Conservation (phyloP, 2,329 filamentous ascomycete species). For the Dothidotthia symphoricarpi region DNA sequence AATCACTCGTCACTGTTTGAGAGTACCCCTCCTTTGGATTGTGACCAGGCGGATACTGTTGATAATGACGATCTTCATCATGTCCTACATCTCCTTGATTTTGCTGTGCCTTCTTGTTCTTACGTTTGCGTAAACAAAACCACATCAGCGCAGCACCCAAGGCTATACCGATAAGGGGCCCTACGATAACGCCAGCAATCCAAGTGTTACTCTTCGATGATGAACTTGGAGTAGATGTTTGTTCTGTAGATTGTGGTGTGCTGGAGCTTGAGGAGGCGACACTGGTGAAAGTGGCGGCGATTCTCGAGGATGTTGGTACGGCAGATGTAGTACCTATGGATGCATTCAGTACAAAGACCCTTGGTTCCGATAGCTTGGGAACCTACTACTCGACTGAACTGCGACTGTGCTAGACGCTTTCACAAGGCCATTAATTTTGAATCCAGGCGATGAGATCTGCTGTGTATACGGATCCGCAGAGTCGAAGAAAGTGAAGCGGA, state of each 20-base stretch:
- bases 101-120: conserved; percentile 6
- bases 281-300: conserved; percentile 3
- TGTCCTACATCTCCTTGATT: conserved; percentile 1
- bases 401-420: conserved; percentile 7
- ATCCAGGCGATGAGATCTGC: conserved; percentile 15
- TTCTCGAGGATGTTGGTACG: conserved; percentile 4
- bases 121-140: conserved; percentile 8
- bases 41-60: conserved; percentile 3
- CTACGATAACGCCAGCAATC: conserved; percentile 15
- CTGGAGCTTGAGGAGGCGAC: conserved; percentile 1
- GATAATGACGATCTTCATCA: neutral
- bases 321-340: conserved; percentile 7
- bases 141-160: conserved; percentile 13
- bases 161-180: conserved; percentile 10
- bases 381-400: conserved; percentile 10
- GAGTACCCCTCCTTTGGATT: conserved; percentile 4
- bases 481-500: conserved; percentile 13
- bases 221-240: conserved; percentile 1
- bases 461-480: conserved; percentile 6
- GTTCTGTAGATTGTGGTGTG: conserved; percentile 2
- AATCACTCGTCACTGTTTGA: conserved; percentile 5
- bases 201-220: conserved; percentile 10
- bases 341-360: conserved; percentile 2
- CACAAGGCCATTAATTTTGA: conserved; percentile 11
- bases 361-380: neutral